Conservation (phyloP, 1,284 basidiomycete species). For the Sparassis latifolia region DNA sequence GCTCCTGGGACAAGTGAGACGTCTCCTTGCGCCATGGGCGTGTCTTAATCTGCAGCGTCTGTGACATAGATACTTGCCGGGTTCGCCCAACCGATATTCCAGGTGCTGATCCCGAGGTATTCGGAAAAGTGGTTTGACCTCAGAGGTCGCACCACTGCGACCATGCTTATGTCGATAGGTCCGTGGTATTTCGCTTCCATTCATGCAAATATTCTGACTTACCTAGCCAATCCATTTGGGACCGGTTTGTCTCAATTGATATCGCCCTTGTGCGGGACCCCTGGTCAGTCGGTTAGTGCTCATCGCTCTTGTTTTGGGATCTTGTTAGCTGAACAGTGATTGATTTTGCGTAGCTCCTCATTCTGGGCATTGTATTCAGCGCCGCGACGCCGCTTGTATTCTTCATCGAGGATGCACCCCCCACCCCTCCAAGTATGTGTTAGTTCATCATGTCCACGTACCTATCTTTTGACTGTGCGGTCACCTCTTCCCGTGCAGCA, state of each 20-base stretch:
- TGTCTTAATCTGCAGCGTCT: neutral
- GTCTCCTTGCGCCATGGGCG: neutral
- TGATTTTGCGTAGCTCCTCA: slow-evolving; percentile 51
- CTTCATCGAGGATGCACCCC: slow-evolving; percentile 53
- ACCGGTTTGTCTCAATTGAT: slow-evolving; percentile 61
- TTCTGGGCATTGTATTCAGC: slow-evolving; percentile 62
- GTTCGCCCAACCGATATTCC: slow-evolving; percentile 59
- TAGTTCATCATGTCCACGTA: too few species aligned
- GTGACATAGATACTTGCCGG: slow-evolving; percentile 40
- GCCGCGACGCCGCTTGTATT: slow-evolving; percentile 48
- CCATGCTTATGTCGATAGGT: slow-evolving; percentile 72
- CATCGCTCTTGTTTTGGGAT: neutral
- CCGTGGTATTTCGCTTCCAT: slow-evolving; percentile 3
- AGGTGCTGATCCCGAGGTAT: slow-evolving; percentile 60
- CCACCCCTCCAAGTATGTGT: slow-evolving; percentile 66
- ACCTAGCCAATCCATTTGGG: slow-evolving; percentile 19
- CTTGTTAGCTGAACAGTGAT: neutral
- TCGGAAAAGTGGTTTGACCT: slow-evolving; percentile 76
- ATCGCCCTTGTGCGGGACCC: slow-evolving; percentile 50
- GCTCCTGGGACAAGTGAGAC: slow-evolving; percentile 59
- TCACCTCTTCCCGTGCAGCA: slow-evolving; percentile 34
- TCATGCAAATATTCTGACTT: too few species aligned
- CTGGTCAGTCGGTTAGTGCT: slow-evolving; percentile 39
- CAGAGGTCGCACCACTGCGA: slow-evolving; percentile 65
- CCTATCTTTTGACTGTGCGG: neutral